Evolutionary conservation across 1,284 basidiomycete genomes (phyloP), one percentile per base, ranked within the genome.

Genomic region (Neolentinus lepideus): DNA sequence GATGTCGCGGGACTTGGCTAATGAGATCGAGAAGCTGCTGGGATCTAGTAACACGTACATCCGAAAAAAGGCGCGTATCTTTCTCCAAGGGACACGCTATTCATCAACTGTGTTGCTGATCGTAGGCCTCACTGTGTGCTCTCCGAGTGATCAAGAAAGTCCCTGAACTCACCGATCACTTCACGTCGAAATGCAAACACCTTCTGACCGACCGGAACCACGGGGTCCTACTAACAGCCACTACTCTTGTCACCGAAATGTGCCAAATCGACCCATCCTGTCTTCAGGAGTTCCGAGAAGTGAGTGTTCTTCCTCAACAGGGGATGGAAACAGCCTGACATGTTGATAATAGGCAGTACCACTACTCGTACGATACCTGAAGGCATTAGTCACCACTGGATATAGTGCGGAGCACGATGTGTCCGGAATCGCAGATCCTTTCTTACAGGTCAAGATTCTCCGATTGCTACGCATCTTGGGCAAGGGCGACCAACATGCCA

Each of bases 381-480:
- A 99, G 70, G 90, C 92, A 2, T 77, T 99, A 50, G 93, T 94
- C 51, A 95, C 96, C 0, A 98, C 96, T 1, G 96, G 96, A 19
- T 98, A 98, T 71, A 97, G 94, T 62, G 96, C 97, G 22, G 97
- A 99, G 69, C 97, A 99, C 67, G 97, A 99, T 64, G 97, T 99
- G n/a, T 93, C 93, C 26, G 97, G 97, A 27, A 96, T 99, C 70
- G 98, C 96, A 24, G 97, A 99, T 70, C 97, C 97, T 1, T 99
- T 99, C 80, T 77, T 99, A 14, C 96, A 99, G 73, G 90, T 96
- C 66, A 99, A 99, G 73, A 87, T 98, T 47, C 76, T 99, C n/a
- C 88, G 94, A n/a, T 75, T 99, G 25, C 76, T 99, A 45, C 84
- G 95, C 29, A 68, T 98, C 29, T 81, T 99, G 8, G 97, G 96